These are phyloP conservation scores for Chalciporus piperatus DNA, from an alignment of 768 basidiomycete genomes.

Conservation along the genomic window DNA sequence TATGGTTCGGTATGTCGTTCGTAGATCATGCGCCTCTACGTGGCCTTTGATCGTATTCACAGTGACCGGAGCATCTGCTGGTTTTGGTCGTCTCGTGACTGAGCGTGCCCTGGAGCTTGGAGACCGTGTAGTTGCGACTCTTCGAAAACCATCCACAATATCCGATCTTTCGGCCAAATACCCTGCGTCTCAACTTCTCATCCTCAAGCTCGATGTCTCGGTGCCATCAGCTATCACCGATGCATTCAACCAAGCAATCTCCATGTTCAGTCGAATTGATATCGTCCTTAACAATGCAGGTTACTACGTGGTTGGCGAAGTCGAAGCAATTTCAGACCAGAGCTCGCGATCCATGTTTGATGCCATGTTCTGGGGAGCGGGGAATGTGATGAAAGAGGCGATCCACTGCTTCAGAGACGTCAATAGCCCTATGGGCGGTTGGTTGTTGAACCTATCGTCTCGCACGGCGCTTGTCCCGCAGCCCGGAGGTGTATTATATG, in stretches of 20 bases:
- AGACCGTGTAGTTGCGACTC: conserved; percentile 43
- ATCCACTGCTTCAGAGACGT: conserved; percentile 36
- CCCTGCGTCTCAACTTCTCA: conserved; percentile 33
- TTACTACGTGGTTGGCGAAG: conserved; percentile 43
- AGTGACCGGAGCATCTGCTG: conserved; percentile 43
- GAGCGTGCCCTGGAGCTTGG: conserved; percentile 37
- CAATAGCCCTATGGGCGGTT: conserved; percentile 34
- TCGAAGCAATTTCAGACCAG: conserved; percentile 83
- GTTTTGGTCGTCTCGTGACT: conserved; percentile 37
- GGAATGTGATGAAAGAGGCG: conserved; percentile 32
- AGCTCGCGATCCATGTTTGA: conserved; percentile 59
- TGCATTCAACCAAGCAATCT: conserved; percentile 36
- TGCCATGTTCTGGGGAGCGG: conserved; percentile 33
- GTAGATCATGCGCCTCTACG: not conserved
- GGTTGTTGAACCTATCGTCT: conserved; percentile 34
- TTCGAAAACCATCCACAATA: conserved; percentile 39
- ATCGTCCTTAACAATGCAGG: conserved; percentile 47
- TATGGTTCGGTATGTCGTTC: conserved; percentile 23
- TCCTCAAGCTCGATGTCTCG: conserved; percentile 43
- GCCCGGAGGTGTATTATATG: conserved; percentile 21
- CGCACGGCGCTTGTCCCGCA: conserved; percentile 23
- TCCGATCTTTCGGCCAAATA: conserved; percentile 30
- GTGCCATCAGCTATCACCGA: conserved; percentile 28
- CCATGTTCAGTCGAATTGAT: conserved; percentile 39
- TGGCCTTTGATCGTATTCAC: not conserved